phyloP scores from a whole-genome alignment of 441 rosid genomes.

The Erysimum cheiri region DNA sequence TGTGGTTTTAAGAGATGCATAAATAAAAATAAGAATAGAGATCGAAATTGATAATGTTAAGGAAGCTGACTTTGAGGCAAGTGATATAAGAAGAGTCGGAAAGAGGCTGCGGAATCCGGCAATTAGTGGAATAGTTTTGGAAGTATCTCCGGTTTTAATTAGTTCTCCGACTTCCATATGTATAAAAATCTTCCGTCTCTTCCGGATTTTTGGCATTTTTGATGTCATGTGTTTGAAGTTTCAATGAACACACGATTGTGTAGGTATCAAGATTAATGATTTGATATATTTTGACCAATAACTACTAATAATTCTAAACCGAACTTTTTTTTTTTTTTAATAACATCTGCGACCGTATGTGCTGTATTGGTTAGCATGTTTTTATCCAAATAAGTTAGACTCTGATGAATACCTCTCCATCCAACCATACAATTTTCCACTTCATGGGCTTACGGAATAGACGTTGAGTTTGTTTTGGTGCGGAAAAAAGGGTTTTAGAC shows the following conservation, averaged over 20 bases:
- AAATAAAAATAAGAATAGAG: conserved; percentile 6
- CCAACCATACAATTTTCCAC: neutral
- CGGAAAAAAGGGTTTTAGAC: neutral
- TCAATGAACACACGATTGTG: conserved; percentile 18
- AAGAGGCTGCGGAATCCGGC: conserved; percentile 33
- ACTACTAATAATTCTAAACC: neutral
- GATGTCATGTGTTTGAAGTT: conserved; percentile 41
- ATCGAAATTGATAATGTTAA: conserved; percentile 14
- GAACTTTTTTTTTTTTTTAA: neutral
- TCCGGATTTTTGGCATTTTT: conserved; percentile 26
- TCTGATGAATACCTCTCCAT: neutral
- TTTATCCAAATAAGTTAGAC: conserved; percentile 4
- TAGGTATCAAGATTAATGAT: neutral
- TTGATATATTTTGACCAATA: conserved; percentile 7
- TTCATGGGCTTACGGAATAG: neutral
- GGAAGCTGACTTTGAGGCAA: conserved; percentile 33
- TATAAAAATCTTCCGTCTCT: conserved; percentile 23
- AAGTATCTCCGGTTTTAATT: conserved; percentile 29
- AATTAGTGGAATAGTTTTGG: conserved; percentile 38
- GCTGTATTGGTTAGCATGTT: neutral
- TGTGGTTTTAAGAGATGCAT: neutral
- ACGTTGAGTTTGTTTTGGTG: conserved; percentile 6
- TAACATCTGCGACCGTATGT: neutral
- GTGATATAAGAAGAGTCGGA: conserved; percentile 29
- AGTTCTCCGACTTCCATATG: conserved; percentile 25